Conservation (phyloP, 2,329 filamentous ascomycete genomes). For the Chaetothyriales sp. region DNA sequence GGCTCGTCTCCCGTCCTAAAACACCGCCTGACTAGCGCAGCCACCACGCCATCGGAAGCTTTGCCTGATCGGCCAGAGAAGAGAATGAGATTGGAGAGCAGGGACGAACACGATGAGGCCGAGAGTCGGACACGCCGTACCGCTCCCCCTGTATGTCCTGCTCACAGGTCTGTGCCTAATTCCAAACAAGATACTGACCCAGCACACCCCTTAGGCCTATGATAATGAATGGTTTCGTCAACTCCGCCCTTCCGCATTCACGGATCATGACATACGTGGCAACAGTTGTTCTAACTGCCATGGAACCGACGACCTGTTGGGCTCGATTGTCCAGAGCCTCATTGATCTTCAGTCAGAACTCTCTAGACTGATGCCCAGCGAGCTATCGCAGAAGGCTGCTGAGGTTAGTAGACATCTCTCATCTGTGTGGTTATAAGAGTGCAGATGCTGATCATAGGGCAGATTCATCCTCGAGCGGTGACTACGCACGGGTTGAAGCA, state of each 20-base stretch:
- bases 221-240: slow-evolving; percentile 1
- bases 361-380: slow-evolving; percentile 7
- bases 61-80: neutral
- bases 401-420: slow-evolving; percentile 7
- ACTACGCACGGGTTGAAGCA: slow-evolving; percentile 13
- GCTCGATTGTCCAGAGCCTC: slow-evolving; percentile 11
- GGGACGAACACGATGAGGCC: neutral
- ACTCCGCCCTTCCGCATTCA: slow-evolving; percentile 3
- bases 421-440: slow-evolving; percentile 1
- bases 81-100: neutral
- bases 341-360: slow-evolving; percentile 12
- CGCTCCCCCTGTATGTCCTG: slow-evolving; percentile 3
- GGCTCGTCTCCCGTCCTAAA: neutral
- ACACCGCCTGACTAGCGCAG: neutral
- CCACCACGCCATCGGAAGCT: neutral
- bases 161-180: slow-evolving; percentile 2
- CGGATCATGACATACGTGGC: neutral
- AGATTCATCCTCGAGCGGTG: slow-evolving; percentile 5
- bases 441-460: slow-evolving; percentile 8
- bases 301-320: slow-evolving; percentile 8
- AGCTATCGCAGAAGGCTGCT: slow-evolving; percentile 3
- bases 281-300: slow-evolving; percentile 10
- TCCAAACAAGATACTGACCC: slow-evolving; percentile 5
- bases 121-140: neutral
- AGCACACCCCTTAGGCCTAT: slow-evolving; percentile 1